These are phyloP conservation scores for Epicoccum nigrum DNA, from an alignment of 2,329 filamentous ascomycete species.

Conservation along the genomic window DNA sequence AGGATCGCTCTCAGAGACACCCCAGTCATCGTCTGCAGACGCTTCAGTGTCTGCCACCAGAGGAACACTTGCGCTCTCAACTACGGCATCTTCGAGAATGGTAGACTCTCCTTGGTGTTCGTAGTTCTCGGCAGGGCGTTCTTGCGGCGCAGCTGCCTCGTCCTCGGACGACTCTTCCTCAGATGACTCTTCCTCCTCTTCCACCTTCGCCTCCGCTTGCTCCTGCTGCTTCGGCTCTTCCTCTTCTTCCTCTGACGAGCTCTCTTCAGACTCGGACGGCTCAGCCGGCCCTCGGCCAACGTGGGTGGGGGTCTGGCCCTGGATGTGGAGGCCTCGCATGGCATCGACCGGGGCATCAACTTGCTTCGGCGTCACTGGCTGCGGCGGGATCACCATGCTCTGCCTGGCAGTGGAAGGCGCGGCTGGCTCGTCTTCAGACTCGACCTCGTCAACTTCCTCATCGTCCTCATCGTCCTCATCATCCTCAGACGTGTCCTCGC, in stretches of 20 bases:
- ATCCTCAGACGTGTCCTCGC: slow-evolving; percentile 10
- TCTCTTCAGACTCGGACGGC: slow-evolving; percentile 21
- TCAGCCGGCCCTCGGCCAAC: slow-evolving; percentile 21
- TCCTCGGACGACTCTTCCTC: slow-evolving; percentile 7
- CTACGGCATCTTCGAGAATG: slow-evolving; percentile 53
- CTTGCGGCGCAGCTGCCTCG: slow-evolving; percentile 15
- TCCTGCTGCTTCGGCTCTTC: slow-evolving; percentile 14
- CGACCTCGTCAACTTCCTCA: slow-evolving; percentile 15
- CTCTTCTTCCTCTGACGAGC: slow-evolving; percentile 29
- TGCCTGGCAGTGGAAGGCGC: slow-evolving; percentile 44
- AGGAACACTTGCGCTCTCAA: slow-evolving; percentile 51
- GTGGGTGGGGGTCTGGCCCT: slow-evolving; percentile 17
- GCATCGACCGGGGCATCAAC: slow-evolving; percentile 25
- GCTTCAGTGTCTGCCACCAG: slow-evolving; percentile 51
- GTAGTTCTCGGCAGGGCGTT: slow-evolving; percentile 47
- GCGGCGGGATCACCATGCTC: slow-evolving; percentile 14
- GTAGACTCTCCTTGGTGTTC: slow-evolving; percentile 56
- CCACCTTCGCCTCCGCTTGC: slow-evolving; percentile 19
- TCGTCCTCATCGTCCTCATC: slow-evolving; percentile 17
- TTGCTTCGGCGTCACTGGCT: slow-evolving; percentile 10
- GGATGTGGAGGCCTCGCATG: slow-evolving; percentile 27
- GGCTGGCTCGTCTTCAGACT: slow-evolving; percentile 36
- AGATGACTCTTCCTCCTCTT: slow-evolving; percentile 30
- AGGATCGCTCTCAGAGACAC: slow-evolving; percentile 33
- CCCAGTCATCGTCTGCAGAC: slow-evolving; percentile 43